A percentile compares a stretch with the other conserved stretches of the same genome.
Evolutionary conservation across 495 filamentous ascomycete species (phyloP).

Genomic region (Tuber indicum): DNA sequence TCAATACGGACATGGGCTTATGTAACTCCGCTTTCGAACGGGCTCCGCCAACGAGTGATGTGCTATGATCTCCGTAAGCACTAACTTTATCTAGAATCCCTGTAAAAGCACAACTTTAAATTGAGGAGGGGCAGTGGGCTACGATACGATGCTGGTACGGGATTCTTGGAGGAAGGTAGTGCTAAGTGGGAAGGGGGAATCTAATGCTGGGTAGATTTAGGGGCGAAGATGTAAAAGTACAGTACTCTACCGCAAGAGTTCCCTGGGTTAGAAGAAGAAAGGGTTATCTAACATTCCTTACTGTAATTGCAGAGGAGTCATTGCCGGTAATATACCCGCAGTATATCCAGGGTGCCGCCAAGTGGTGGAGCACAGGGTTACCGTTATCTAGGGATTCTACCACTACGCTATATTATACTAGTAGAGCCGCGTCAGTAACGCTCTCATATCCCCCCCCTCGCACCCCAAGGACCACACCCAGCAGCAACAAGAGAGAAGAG

Average conservation of each 20-base stretch:
- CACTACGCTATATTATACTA: no score
- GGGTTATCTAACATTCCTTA: not conserved
- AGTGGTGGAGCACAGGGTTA: no score
- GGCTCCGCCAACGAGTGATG: not conserved
- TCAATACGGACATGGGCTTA: not conserved
- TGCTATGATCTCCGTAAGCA: not conserved
- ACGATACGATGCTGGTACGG: not conserved
- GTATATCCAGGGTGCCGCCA: no score
- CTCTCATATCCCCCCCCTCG: no score
- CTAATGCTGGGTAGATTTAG: not conserved
- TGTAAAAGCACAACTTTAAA: conserved; percentile 3
- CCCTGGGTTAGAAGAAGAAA: not conserved
- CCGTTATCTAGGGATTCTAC: no score
- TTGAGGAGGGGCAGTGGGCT: not conserved
- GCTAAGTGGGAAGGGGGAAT: not conserved
- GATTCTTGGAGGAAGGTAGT: not conserved
- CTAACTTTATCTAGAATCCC: not conserved
- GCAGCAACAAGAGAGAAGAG: no score
- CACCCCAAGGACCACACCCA: no score
- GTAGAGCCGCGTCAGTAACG: no score
- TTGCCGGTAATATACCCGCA: no score
- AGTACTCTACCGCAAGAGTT: not conserved
- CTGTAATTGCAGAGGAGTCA: not conserved
- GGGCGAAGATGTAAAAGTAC: not conserved
- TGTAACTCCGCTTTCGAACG: not conserved